These are phyloP conservation scores for Cyberlindnera petersonii DNA, from an alignment of 805 yeast species.

Conservation along the genomic window DNA sequence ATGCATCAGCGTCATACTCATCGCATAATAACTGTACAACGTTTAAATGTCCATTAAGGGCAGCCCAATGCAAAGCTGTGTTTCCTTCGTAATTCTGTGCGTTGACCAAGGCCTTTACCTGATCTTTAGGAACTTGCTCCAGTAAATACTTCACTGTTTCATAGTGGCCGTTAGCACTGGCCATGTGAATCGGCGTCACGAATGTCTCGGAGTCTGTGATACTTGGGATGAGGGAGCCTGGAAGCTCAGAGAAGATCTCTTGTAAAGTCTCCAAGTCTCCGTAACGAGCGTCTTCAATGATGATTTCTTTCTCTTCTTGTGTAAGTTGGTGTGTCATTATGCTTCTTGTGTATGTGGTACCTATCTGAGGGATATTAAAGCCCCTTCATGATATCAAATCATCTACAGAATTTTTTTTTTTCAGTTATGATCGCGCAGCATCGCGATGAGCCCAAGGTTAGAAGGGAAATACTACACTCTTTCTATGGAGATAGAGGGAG, in stretches of 20 bases:
- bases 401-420: too few relatives aligned
- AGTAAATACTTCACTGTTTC: slow-evolving; percentile 63
- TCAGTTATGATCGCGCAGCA: too few relatives aligned
- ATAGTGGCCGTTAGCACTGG: slow-evolving; percentile 88
- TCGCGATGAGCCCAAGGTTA: too few relatives aligned
- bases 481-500: too few relatives aligned
- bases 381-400: too few relatives aligned
- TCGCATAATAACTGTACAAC: slow-evolving; percentile 70
- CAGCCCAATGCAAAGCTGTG: slow-evolving; percentile 96
- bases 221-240: slow-evolving; percentile 37
- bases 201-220: slow-evolving; percentile 61
- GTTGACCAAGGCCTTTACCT: slow-evolving; percentile 45
- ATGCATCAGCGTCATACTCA: slow-evolving; percentile 75
- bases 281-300: slow-evolving; percentile 77
- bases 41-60: slow-evolving; percentile 77
- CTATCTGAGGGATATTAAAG: too few relatives aligned
- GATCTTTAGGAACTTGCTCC: slow-evolving; percentile 40
- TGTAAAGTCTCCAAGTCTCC: slow-evolving; percentile 80
- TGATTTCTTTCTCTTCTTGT: slow-evolving; percentile 79
- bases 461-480: too few relatives aligned
- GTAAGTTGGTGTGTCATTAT: slow-evolving; percentile 32
- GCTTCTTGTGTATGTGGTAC: too few relatives aligned
- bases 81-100: slow-evolving; percentile 76
- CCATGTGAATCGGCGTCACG: slow-evolving; percentile 88
- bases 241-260: slow-evolving; percentile 58